phyloP scores from a whole-genome alignment of 441 rosid genomes.

The Rhodomyrtus psidioides region DNA sequence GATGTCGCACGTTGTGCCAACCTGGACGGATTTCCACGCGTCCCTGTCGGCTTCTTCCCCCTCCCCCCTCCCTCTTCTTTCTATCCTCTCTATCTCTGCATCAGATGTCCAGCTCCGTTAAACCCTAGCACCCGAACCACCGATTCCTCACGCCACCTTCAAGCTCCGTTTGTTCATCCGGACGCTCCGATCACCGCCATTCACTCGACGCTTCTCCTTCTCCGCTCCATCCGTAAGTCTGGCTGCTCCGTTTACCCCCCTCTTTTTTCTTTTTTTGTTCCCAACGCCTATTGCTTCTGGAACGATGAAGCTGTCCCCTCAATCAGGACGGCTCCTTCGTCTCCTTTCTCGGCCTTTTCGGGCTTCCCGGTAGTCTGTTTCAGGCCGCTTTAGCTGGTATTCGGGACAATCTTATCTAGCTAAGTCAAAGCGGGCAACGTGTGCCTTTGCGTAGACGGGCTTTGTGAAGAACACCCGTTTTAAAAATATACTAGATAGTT shows the following conservation, averaged over 20 bases:
- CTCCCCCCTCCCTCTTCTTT: neutral
- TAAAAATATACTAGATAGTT: neutral
- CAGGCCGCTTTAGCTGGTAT: neutral
- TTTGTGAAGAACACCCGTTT: neutral
- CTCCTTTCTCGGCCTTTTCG: neutral
- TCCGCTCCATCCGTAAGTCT: slow-evolving; percentile 6
- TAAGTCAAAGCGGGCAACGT: neutral
- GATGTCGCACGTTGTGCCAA: neutral
- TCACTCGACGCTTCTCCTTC: neutral
- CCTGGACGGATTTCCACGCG: neutral
- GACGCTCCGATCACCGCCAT: neutral
- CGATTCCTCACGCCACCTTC: neutral
- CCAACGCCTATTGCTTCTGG: neutral
- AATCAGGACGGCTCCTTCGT: neutral
- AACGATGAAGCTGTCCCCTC: neutral
- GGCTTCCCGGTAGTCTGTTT: neutral
- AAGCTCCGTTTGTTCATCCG: neutral
- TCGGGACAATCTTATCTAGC: neutral
- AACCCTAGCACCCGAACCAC: slow-evolving; percentile 16
- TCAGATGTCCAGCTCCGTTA: neutral
- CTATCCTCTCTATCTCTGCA: neutral
- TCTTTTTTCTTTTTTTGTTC: neutral
- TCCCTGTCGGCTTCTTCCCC: neutral
- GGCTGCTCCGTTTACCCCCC: neutral
- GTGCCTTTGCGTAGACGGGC: neutral